phyloP scores from a whole-genome alignment of 352 stramenopile genomes.

The Blastocystis sp. region DNA sequence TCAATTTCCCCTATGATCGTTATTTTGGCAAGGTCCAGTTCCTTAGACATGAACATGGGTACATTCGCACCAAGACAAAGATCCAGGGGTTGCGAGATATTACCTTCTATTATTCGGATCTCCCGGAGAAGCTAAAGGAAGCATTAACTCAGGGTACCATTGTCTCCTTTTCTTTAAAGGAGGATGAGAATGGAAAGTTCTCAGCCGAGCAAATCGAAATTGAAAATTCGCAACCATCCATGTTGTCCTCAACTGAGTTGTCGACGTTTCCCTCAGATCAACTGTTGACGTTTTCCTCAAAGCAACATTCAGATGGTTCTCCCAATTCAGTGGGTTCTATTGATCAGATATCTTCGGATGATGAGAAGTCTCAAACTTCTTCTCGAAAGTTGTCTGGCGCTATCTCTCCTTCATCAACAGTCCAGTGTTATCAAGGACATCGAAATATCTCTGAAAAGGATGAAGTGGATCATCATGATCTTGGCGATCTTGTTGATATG shows the following conservation, averaged over 20 bases:
- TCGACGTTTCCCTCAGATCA: too few species aligned
- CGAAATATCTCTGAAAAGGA: too few species aligned
- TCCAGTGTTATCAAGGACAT: too few species aligned
- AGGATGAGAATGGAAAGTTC: slow-evolving; percentile 21
- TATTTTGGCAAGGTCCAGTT: slow-evolving; percentile 60
- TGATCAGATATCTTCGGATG: slow-evolving; percentile 17
- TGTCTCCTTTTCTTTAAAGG: slow-evolving; percentile 26
- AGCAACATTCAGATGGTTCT: not conserved
- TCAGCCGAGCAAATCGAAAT: slow-evolving; percentile 59
- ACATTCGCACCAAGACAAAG: slow-evolving; percentile 55
- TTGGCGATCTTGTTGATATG: slow-evolving; percentile 13
- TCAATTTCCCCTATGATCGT: not conserved
- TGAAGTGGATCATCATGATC: not conserved
- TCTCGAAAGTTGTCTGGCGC: slow-evolving; percentile 6
- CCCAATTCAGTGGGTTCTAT: slow-evolving; percentile 3
- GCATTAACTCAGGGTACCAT: slow-evolving; percentile 5
- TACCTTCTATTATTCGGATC: slow-evolving; percentile 44
- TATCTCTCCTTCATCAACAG: too few species aligned
- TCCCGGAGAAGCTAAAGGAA: slow-evolving; percentile 14
- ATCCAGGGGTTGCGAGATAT: slow-evolving; percentile 46
- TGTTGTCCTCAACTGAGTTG: too few species aligned
- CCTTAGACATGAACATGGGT: slow-evolving; percentile 30
- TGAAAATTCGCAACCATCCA: not conserved
- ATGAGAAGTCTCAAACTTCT: not conserved
- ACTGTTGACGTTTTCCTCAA: too few species aligned